Conservation (phyloP, 2,329 filamentous ascomycete species). For the Microdochium paspali region DNA sequence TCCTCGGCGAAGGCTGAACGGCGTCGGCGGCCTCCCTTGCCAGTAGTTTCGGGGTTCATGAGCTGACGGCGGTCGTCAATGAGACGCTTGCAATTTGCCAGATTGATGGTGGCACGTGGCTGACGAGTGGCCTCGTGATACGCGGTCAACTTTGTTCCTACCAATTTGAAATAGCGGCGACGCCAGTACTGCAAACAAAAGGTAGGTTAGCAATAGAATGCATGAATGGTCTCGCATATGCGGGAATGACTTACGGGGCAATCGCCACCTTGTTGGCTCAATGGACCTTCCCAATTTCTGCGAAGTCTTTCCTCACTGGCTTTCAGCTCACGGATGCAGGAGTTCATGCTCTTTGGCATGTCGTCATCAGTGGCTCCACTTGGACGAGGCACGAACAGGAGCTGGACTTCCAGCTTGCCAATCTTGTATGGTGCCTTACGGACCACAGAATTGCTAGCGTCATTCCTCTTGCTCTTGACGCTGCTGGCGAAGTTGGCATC, state of each 20-base stretch:
- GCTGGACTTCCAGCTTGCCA: slow-evolving; percentile 86
- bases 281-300: slow-evolving; percentile 74
- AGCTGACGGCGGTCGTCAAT: slow-evolving; percentile 86
- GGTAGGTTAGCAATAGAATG: slow-evolving; percentile 17
- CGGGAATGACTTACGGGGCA: slow-evolving; percentile 68
- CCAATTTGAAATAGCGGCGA: slow-evolving; percentile 91
- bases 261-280: slow-evolving; percentile 96
- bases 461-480: slow-evolving; percentile 80
- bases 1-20: slow-evolving; percentile 96
- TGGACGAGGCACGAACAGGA: slow-evolving; percentile 89
- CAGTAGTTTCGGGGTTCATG: slow-evolving; percentile 72
- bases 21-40: slow-evolving; percentile 68
- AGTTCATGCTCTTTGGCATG: slow-evolving; percentile 99
- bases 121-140: slow-evolving; percentile 95
- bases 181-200: slow-evolving; percentile 70
- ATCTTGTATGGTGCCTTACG: slow-evolving; percentile 93
- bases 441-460: slow-evolving; percentile 54
- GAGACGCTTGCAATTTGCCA: slow-evolving; percentile 83
- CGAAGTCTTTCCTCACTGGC: slow-evolving; percentile 75
- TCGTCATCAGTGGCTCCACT: slow-evolving; percentile 82
- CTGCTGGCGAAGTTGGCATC: slow-evolving; percentile 70
- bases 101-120: slow-evolving; percentile 91
- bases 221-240: background rate
- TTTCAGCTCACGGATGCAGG: slow-evolving; percentile 85
- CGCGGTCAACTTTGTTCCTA: slow-evolving; percentile 83